Conservation (phyloP, 1,139 yeast species). For the Taphrina flavorubra region DNA sequence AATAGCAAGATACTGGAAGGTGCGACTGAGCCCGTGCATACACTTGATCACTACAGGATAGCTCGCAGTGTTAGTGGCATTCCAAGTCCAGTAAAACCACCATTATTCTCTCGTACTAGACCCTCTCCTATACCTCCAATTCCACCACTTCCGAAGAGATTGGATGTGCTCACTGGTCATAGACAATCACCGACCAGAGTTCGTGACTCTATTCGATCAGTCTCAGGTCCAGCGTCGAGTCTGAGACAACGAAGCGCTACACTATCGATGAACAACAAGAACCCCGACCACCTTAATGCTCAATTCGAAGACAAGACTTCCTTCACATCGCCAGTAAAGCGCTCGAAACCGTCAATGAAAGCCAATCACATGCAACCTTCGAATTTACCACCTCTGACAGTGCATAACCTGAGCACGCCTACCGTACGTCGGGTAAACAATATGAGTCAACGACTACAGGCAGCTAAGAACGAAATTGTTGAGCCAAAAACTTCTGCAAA, state of each 20-base stretch:
- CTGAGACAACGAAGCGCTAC: conserved; percentile 34
- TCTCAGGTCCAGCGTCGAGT: conserved; percentile 29
- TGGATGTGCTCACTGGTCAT: background rate
- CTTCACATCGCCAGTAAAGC: conserved; percentile 33
- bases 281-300: background rate
- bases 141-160: conserved; percentile 22
- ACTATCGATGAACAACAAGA: background rate
- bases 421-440: conserved; percentile 29
- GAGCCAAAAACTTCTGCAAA: background rate
- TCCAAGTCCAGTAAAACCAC: conserved; percentile 30
- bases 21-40: background rate
- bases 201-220: conserved; percentile 14
- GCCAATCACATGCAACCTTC: conserved; percentile 28
- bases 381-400: conserved; percentile 24
- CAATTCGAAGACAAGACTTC: conserved; percentile 21
- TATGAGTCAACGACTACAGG: conserved; percentile 22
- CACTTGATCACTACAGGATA: background rate
- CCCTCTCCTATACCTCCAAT: conserved; percentile 38
- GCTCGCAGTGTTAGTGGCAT: conserved; percentile 30
- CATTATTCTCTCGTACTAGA: conserved; percentile 3
- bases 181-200: conserved; percentile 25
- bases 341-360: conserved; percentile 1
- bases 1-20: conserved; percentile 11
- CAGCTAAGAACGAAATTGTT: background rate
- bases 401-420: conserved; percentile 26